Evolutionary conservation across 208 protist genomes (phyloP).

Genomic region (Wallacemonas sp.): DNA sequence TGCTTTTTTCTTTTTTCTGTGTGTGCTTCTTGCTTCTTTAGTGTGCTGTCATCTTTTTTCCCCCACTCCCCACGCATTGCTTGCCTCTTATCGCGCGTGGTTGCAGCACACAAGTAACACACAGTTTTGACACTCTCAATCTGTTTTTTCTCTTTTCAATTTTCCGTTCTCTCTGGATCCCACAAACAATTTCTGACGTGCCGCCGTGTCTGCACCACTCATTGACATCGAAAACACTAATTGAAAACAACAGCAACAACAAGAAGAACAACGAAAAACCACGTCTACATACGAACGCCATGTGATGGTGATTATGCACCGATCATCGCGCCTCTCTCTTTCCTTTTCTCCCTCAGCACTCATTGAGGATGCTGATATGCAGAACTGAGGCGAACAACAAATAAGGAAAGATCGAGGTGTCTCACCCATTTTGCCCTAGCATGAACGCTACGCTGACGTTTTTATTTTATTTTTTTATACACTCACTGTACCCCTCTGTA

Average conservation of each 20-base stretch:
- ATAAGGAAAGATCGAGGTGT: no score
- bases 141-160: conserved; percentile 6
- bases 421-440: no score
- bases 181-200: not conserved
- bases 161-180: not conserved
- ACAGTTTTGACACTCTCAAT: conserved; percentile 2
- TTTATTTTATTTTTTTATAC: no score
- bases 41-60: conserved; percentile 1
- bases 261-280: not conserved
- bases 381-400: no score
- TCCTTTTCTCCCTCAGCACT: not conserved
- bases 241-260: not conserved
- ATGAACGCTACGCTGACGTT: no score
- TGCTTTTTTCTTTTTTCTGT: conserved; percentile 12
- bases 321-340: conserved; percentile 7
- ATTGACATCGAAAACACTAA: no score
- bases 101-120: not conserved
- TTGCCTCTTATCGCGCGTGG: not conserved
- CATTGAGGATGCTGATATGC: no score
- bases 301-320: not conserved
- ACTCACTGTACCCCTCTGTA: no score
- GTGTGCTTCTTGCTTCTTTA: no score
- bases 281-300: no score
- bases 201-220: no score
- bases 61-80: not conserved